These are phyloP conservation scores for Plantago ovata DNA, from an alignment of 257 asterid species.

Conservation along the genomic window DNA sequence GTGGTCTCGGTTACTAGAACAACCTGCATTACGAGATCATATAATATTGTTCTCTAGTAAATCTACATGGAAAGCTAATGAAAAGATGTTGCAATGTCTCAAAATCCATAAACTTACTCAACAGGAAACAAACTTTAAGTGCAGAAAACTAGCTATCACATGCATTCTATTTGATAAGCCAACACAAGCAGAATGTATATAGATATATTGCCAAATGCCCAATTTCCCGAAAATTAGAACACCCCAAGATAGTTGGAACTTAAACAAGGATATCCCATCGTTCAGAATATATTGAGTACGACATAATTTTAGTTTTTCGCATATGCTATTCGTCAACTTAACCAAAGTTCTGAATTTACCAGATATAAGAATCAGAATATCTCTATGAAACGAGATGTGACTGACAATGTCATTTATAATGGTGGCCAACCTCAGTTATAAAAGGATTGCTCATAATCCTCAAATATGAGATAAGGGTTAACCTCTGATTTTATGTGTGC, in stretches of 20 bases:
- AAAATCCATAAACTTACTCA: constrained; percentile 16
- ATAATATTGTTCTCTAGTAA: constrained; percentile 4
- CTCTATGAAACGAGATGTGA: too few species aligned
- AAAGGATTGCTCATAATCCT: too few species aligned
- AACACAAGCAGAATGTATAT: constrained; percentile 1
- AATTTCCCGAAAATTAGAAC: neutral
- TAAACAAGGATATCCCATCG: neutral
- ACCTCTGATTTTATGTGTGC: too few species aligned
- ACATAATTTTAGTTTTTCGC: too few species aligned
- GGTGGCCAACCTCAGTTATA: too few species aligned
- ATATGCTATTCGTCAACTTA: too few species aligned
- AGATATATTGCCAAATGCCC: constrained; percentile 7
- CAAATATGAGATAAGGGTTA: too few species aligned
- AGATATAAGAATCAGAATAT: too few species aligned
- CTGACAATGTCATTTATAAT: too few species aligned
- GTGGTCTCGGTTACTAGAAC: constrained; percentile 50
- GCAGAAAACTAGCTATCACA: neutral
- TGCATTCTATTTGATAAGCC: constrained; percentile 10
- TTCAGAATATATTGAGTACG: too few species aligned
- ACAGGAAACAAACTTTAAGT: constrained; percentile 7
- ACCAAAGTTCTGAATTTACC: too few species aligned
- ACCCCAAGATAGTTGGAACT: neutral
- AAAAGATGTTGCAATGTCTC: constrained; percentile 15
- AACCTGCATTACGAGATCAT: constrained; percentile 42
- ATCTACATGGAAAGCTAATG: constrained; percentile 5